Evolutionary conservation across 768 basidiomycete genomes (phyloP).

Genomic region (Panaeolus cyanescens): DNA sequence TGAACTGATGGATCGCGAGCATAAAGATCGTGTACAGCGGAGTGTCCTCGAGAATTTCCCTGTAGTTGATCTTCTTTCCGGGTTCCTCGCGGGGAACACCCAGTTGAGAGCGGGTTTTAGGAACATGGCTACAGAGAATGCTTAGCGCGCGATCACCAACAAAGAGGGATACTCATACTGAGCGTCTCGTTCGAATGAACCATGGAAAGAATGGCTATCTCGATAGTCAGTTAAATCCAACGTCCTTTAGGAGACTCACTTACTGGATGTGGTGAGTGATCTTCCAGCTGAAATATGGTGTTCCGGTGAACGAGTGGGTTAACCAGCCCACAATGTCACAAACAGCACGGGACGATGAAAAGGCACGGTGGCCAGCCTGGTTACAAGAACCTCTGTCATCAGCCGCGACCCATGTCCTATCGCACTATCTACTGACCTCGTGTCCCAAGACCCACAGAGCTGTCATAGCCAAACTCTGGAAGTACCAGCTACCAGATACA

Average conservation of each 20-base stretch:
- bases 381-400: no score
- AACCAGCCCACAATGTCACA: background rate
- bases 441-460: background rate
- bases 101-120: background rate
- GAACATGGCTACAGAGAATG: background rate
- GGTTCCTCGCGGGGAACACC: background rate
- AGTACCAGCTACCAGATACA: background rate
- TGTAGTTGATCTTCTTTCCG: background rate
- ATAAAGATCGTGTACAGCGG: background rate
- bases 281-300: background rate
- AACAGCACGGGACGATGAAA: background rate
- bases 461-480: background rate
- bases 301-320: background rate
- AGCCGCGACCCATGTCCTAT: no score
- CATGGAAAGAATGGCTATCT: background rate
- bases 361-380: background rate
- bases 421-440: background rate
- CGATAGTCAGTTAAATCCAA: background rate
- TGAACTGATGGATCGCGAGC: background rate
- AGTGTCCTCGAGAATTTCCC: background rate
- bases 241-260: background rate
- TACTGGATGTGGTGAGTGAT: background rate
- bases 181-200: background rate
- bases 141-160: background rate
- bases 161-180: background rate